Base-by-base conservation (phyloP, 306 rosid genomes). In the Carpinus viminea region DNA sequence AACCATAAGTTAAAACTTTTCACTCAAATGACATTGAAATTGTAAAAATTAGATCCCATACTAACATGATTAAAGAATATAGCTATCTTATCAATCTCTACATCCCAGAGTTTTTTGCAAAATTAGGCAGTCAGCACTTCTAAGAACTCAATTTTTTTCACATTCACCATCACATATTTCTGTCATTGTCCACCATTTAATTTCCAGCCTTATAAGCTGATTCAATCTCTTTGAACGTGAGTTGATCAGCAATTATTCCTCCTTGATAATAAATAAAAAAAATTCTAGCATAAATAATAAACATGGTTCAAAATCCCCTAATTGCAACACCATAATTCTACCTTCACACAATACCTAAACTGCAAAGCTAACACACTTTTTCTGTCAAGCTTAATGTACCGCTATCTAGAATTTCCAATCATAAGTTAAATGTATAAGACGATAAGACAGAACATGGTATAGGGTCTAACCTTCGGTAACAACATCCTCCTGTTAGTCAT, bases 401-500 rank as follows among this genome's bases (percentile, higher is more conserved):
- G 15, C 64, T 43, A 31, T 70, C 78, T 20, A 79, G 62, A 69
- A 75, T 69, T 61, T 54, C 57, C 64, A 62, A 70, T 24, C 59
- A 15, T 18, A 13, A 15, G 24, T 68, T 56, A 77, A 38, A n/a
- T 11, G 21, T 2, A 57, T 13, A 86, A 59, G 73, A 50, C 61
- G 60, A 47, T 72, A 73, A 65, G 21, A 71, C 43, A 69, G 74
- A 47, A 36, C 0, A 70, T 50, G 57, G 72, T 28, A 41, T 57
- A 2, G 64, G 53, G 83, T 68, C 86, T 80, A 74, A 92, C 98
- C 97, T 87, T 95, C 81, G 80, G 89, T 75, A 88, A 77, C 70
- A 81, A 85, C 56, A 73, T 79, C 85, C 93, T 91, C 83, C 93
- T 87, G 74, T 85, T 86, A 3, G 83, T 85, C 89, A 91, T 71